Base-by-base conservation (phyloP, 2,329 filamentous ascomycete species). In the Paecilomyces formosus region DNA sequence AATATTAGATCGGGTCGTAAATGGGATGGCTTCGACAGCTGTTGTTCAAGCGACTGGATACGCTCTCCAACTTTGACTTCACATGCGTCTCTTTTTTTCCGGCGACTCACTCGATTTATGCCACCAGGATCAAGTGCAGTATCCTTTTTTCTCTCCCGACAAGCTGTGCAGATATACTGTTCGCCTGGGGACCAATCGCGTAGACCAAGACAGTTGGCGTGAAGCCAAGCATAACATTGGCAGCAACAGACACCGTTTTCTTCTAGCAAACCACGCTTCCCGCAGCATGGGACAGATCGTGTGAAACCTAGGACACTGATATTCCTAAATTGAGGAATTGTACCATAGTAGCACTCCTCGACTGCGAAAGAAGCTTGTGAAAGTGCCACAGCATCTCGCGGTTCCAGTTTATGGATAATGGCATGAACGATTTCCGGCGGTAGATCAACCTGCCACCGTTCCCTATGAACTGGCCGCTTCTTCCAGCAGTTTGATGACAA, bases 401-500 rank as follows among this genome's bases (percentile, higher is more conserved):
- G 57, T 11, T 61, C 57, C 53, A 63, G 11, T 53, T 55, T 15
- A 56, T 59, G 55, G 18, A 68, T 24, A 12, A 67, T 59, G 39
- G 58, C 60, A 3, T 39, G 33, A 2, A 39, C 5, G 13, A 39
- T 39, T 15, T 39, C 33, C 5, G 15, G 11, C 3, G 33, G 33
- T 13, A 39, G 33, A 2, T 39, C 12, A 15, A 39, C 64, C 11
- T 35, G 59, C 24, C 24, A 26, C 24, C 24, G 24, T 55, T 70
- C 67, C 49, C 57, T 63, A 45, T 60, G 4, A 12, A 49, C 50
- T 1, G 22, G 49, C n/a, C 56, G 49, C 53, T 57, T 58, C 54
- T 62, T 65, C 65, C 67, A 68, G 55, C 65, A 63, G 15, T 58
- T 33, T 3, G 66, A 68, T 4, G 66, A 60, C 24, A 70, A 35